Base-by-base conservation (phyloP, 2,329 filamentous ascomycete species). In the Ciborinia camelliae region DNA sequence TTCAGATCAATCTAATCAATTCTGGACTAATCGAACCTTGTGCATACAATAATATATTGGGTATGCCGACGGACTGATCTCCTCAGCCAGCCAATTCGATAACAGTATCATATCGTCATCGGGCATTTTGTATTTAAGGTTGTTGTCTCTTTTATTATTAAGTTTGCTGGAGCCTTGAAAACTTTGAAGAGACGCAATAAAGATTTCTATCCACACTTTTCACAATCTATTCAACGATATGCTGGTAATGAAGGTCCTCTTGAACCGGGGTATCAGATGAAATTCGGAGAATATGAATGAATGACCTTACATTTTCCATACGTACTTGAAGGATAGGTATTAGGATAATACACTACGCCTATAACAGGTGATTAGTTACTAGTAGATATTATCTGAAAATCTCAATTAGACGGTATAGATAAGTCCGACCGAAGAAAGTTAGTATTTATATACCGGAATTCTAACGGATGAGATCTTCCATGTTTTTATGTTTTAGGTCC, bases 81-180 rank as follows among this genome's bases (percentile, higher is more conserved):
- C 41, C 28, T 5, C 32, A 35, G 54, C 28, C 39, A 58, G 39
- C n/a, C 54, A 58, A 32, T 47, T 47, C 20, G 41, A 23, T 45
- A 35, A 41, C 37, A n/a, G 30, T 18, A n/a, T 57, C 20, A 57
- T 9, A 26, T 47, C 54, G 41, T 47, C 54, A 58, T 47, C 54
- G 41, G 41, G 15, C 54, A 58, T 58, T 58, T 58, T 47, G 39
- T 2, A 58, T 45, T 58, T 47, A 47, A 57, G 54, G 54, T 57
- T 45, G 41, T 35, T 43, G 0, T 15, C 28, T 57, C 3, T 45
- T 30, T 23, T n/a, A n/a, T n/a, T n/a, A n/a, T n/a, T n/a, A n/a
- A 30, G 28, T 47, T 45, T 26, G 9, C 9, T 35, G 12, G 45
- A 45, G 39, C 39, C 54, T 9, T 35, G 41, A 10, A 58, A 45